Evolutionary conservation across 2,329 filamentous ascomycete species (phyloP).

Genomic region (Orbilia blumenaviensis): DNA sequence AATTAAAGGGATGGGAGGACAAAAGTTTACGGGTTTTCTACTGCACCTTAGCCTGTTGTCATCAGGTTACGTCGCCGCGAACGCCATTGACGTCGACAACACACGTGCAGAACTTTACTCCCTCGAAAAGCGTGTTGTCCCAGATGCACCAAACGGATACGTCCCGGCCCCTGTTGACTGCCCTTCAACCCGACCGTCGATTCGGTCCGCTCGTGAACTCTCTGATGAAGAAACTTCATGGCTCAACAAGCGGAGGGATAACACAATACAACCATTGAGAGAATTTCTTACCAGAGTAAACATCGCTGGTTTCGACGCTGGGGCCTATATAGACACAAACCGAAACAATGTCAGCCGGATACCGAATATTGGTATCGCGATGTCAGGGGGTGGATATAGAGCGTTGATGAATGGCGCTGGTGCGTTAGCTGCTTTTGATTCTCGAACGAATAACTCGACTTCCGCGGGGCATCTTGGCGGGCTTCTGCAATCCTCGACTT

Average conservation of each 20-base stretch:
- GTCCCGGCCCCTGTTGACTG: constrained; percentile 40
- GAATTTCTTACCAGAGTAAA: constrained; percentile 77
- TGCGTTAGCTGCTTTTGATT: constrained; percentile 81
- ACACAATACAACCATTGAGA: constrained; percentile 77
- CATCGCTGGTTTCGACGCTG: constrained; percentile 79
- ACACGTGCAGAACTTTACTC: constrained; percentile 6
- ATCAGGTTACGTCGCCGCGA: constrained; percentile 5
- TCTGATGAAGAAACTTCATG: constrained; percentile 74
- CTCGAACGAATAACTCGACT: constrained; percentile 72
- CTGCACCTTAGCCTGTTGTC: constrained; percentile 32
- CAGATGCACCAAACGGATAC: constrained; percentile 42
- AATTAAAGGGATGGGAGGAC: constrained; percentile 21
- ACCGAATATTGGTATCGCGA: constrained; percentile 77
- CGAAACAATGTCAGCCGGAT: constrained; percentile 65
- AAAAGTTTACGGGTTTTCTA: constrained; percentile 20
- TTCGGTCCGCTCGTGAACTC: constrained; percentile 31
- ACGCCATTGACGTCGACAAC: constrained; percentile 2
- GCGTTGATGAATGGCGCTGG: constrained; percentile 85
- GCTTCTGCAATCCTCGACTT: constrained; percentile 81
- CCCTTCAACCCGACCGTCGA: constrained; percentile 38
- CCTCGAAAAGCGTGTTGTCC: constrained; percentile 36
- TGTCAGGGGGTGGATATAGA: constrained; percentile 85
- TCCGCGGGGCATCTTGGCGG: constrained; percentile 76
- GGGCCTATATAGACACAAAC: constrained; percentile 74
- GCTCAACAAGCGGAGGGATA: constrained; percentile 75